Percentiles rank a stretch among this genome's conserved stretches.
These are phyloP conservation scores for Rhodamnia rubescens DNA, from an alignment of 345 rosid genomes.

Conservation along the genomic window DNA sequence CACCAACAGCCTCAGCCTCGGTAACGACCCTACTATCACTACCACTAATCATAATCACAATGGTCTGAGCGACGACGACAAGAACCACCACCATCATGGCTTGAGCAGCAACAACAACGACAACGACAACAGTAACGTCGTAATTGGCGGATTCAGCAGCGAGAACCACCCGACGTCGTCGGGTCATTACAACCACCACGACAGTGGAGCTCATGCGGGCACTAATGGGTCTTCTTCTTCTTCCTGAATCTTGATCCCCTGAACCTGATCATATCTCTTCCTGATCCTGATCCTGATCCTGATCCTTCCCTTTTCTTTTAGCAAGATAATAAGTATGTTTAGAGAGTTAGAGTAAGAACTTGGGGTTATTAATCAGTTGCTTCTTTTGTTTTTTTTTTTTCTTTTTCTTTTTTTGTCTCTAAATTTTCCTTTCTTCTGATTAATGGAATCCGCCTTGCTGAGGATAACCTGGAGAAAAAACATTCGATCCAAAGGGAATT, in stretches of 20 bases:
- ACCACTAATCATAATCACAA: neutral
- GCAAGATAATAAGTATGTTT: conserved; percentile 15
- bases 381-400: neutral
- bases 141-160: conserved; percentile 1
- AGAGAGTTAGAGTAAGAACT: conserved; percentile 3
- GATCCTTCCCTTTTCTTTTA: neutral
- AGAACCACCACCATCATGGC: neutral
- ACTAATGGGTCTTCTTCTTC: conserved; percentile 42
- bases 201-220: conserved; percentile 12
- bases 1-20: neutral
- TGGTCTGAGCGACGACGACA: neutral
- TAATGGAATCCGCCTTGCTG: conserved; percentile 10
- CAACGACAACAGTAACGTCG: conserved; percentile 2
- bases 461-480: conserved; percentile 18
- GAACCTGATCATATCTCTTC: neutral
- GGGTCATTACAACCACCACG: conserved; percentile 7
- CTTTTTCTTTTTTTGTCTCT: neutral
- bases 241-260: conserved; percentile 16
- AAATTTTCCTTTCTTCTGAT: neutral
- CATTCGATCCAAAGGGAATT: conserved; percentile 14
- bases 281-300: neutral
- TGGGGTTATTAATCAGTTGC: neutral
- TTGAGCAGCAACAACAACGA: neutral
- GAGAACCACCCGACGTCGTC: neutral
- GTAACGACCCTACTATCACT: neutral